Evolutionary conservation across 352 stramenopile genomes (phyloP).

Genomic region (Phytopythium kandeliae): DNA sequence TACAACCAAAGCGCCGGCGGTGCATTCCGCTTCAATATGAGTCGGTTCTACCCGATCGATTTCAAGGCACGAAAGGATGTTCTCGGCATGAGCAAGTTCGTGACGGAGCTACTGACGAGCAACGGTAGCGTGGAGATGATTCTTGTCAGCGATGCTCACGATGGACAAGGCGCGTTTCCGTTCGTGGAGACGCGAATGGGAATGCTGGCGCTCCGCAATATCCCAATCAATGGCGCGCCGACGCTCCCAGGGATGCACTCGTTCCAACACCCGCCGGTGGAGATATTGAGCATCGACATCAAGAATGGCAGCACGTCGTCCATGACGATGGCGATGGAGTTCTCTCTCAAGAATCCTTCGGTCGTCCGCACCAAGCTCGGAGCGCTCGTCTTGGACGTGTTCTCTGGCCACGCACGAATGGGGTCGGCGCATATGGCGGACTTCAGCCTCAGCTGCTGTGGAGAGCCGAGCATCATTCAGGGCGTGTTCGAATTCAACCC

Average conservation of each 20-base stretch:
- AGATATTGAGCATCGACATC: slow-evolving; percentile 64
- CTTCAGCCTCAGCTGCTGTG: slow-evolving; percentile 67
- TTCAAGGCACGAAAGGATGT: slow-evolving; percentile 35
- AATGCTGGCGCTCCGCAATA: slow-evolving; percentile 48
- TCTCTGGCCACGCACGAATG: slow-evolving; percentile 38
- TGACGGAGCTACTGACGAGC: slow-evolving; percentile 50
- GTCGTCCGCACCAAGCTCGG: slow-evolving; percentile 59
- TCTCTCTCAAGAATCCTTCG: slow-evolving; percentile 67
- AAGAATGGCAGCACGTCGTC: slow-evolving; percentile 28
- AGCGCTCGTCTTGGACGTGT: slow-evolving; percentile 45
- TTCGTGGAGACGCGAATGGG: slow-evolving; percentile 71
- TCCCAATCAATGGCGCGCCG: slow-evolving; percentile 51
- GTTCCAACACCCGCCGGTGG: slow-evolving; percentile 54
- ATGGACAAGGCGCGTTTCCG: slow-evolving; percentile 55
- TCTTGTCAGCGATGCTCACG: slow-evolving; percentile 23
- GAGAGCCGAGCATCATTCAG: slow-evolving; percentile 37
- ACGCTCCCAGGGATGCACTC: slow-evolving; percentile 65
- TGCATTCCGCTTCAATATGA: slow-evolving; percentile 73
- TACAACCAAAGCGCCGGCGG: slow-evolving; percentile 54
- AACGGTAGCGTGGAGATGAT: slow-evolving; percentile 57
- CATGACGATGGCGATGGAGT: slow-evolving; percentile 64
- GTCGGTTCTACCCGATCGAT: slow-evolving; percentile 50
- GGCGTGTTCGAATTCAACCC: slow-evolving; percentile 65
- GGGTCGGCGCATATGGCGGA: slow-evolving; percentile 51
- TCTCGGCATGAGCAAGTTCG: slow-evolving; percentile 46